Evolutionary conservation across 176 grass and related monocot genomes (phyloP).

Genomic region (Oryza glaberrima): DNA sequence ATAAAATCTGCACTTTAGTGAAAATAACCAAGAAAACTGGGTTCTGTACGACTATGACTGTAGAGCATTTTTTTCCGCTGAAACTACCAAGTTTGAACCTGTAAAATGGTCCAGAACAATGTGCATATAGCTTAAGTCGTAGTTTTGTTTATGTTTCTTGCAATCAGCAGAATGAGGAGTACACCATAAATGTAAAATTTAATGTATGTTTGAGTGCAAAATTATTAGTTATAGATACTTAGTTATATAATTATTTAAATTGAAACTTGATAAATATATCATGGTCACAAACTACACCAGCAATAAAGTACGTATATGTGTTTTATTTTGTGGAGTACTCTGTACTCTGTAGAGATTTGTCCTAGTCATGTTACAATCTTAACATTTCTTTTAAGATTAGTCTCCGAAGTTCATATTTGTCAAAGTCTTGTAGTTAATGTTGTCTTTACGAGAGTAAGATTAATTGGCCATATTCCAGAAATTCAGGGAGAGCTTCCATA

Average conservation of each 20-base stretch:
- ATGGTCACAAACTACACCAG: not conserved
- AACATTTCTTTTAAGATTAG: conserved; percentile 16
- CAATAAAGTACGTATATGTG: not conserved
- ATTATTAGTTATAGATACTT: not conserved
- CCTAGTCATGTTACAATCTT: not conserved
- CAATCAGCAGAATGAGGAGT: not conserved
- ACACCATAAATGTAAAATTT: conserved; percentile 4
- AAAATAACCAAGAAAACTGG: not conserved
- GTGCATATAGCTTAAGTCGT: not conserved
- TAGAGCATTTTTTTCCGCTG: not conserved
- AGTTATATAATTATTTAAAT: not conserved
- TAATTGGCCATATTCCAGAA: conserved; percentile 14
- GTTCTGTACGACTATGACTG: not conserved
- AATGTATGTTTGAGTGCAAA: not conserved
- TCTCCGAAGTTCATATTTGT: conserved; percentile 21
- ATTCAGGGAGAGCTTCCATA: not conserved
- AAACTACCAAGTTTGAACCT: not conserved
- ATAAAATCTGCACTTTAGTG: not conserved
- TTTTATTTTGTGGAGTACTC: conserved; percentile 17
- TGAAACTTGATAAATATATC: conserved; percentile 6
- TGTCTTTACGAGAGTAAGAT: conserved; percentile 30
- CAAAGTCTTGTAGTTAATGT: not conserved
- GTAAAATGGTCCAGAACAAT: not conserved
- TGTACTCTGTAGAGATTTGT: conserved; percentile 15
- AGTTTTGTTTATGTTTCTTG: conserved; percentile 5